A percentile compares a stretch with the other conserved stretches of the same genome.
phyloP scores from a whole-genome alignment of 805 yeast genomes.

The Myxozyma sirexii region DNA sequence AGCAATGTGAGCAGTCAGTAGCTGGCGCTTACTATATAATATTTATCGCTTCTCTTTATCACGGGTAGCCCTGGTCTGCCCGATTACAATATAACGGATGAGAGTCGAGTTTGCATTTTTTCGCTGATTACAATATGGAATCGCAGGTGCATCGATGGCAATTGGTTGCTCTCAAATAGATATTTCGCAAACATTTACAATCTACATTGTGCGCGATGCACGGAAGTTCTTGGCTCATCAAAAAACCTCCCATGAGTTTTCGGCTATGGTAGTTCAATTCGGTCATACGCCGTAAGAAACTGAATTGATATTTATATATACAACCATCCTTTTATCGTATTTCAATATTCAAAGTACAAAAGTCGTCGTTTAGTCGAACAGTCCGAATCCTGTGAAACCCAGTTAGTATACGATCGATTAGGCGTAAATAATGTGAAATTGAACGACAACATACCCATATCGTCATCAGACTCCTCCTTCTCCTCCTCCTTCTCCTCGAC shows the following conservation, averaged over 20 bases:
- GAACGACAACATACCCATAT: conserved; percentile 71
- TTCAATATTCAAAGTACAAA: background rate
- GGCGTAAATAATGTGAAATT: background rate
- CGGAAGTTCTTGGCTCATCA: background rate
- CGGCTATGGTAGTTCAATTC: background rate
- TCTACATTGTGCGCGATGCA: too few species aligned
- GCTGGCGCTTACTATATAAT: too few species aligned
- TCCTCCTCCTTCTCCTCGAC: conserved; percentile 38
- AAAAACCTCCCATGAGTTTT: too few species aligned
- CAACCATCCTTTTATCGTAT: conserved; percentile 4
- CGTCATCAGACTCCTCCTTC: conserved; percentile 51
- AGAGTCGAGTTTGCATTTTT: too few species aligned
- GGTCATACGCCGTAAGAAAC: conserved; percentile 3
- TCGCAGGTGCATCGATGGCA: too few species aligned
- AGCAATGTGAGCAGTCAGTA: too few species aligned
- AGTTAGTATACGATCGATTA: background rate
- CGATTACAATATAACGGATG: too few species aligned
- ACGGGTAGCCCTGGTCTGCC: too few species aligned
- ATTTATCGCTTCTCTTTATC: too few species aligned
- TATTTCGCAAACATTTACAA: too few species aligned
- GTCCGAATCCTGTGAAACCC: conserved; percentile 40
- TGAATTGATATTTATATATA: conserved; percentile 10
- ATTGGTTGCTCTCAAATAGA: too few species aligned
- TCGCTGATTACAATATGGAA: too few species aligned
- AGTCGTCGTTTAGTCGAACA: conserved; percentile 68